Conservation (phyloP, 169 alveolate genomes). For the Eimeria tenella region DNA sequence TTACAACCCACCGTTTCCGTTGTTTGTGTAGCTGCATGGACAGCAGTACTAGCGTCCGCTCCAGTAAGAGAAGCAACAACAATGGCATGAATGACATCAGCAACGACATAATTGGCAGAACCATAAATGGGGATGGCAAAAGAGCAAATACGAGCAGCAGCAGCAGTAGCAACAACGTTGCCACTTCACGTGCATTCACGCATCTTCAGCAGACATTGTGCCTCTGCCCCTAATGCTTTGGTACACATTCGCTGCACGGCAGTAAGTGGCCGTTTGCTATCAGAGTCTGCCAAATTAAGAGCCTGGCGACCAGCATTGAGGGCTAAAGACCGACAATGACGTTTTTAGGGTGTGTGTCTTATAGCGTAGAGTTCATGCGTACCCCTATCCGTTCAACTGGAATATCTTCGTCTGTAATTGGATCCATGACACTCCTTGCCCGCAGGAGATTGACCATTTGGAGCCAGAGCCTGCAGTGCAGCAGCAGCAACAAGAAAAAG, state of each 20-base stretch:
- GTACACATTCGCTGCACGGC: no score
- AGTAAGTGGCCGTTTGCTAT: no score
- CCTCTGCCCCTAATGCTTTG: no score
- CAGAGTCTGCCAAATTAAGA: no score
- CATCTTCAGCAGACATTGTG: no score
- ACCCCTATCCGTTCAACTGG: slow-evolving; percentile 31
- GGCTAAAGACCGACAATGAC: neutral
- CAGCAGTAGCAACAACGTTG: no score
- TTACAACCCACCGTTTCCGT: neutral
- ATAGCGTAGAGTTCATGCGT: neutral
- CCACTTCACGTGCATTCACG: no score
- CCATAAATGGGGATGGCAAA: no score
- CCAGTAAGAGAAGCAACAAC: no score
- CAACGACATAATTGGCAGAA: no score
- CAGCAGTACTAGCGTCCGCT: neutral
- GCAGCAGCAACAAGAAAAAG: neutral
- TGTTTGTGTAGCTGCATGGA: neutral
- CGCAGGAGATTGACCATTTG: slow-evolving; percentile 29
- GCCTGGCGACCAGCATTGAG: neutral
- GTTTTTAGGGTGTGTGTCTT: neutral
- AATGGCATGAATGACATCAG: no score
- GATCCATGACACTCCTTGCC: slow-evolving; percentile 19
- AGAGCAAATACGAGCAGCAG: no score
- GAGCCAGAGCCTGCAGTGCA: slow-evolving; percentile 38
- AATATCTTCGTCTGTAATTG: slow-evolving; percentile 53